Evolutionary conservation across 257 asterid genomes (phyloP).

Genomic region (Orobanche coerulescens): DNA sequence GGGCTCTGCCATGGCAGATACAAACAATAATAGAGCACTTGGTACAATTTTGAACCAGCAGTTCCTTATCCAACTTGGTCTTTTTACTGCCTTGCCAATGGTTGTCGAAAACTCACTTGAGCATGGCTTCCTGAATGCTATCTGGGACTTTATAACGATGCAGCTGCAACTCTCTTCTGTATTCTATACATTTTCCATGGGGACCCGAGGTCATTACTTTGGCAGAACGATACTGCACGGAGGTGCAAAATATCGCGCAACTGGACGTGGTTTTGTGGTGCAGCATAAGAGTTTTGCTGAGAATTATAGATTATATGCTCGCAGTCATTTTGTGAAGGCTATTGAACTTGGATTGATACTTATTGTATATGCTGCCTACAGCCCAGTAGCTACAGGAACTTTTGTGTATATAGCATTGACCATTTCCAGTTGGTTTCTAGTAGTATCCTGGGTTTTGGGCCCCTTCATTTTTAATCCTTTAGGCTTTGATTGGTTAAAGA

Average conservation of each 20-base stretch:
- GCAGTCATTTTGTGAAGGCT: conserved; percentile 97
- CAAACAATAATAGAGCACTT: conserved; percentile 73
- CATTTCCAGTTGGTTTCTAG: conserved; percentile 94
- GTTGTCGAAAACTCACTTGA: conserved; percentile 92
- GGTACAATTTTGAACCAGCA: conserved; percentile 96
- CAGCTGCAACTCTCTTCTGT: conserved; percentile 95
- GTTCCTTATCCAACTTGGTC: conserved; percentile 88
- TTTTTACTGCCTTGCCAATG: conserved; percentile 94
- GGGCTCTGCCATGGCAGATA: conserved; percentile 42
- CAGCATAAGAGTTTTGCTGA: conserved; percentile 90
- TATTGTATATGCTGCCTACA: conserved; percentile 79
- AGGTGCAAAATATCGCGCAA: conserved; percentile 96
- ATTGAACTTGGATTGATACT: conserved; percentile 91
- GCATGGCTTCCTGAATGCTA: conserved; percentile 83
- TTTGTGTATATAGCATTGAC: conserved; percentile 82
- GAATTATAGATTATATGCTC: conserved; percentile 81
- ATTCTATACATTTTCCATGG: conserved; percentile 95
- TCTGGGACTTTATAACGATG: conserved; percentile 96
- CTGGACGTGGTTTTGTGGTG: conserved; percentile 99
- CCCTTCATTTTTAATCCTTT: conserved; percentile 88
- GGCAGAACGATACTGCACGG: conserved; percentile 98
- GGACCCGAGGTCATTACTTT: conserved; percentile 97
- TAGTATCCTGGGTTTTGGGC: conserved; percentile 82
- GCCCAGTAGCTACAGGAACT: conserved; percentile 81
- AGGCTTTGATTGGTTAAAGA: conserved; percentile 96